Base-by-base conservation (phyloP, 1,284 basidiomycete genomes). In the Leccinum pachyderme region DNA sequence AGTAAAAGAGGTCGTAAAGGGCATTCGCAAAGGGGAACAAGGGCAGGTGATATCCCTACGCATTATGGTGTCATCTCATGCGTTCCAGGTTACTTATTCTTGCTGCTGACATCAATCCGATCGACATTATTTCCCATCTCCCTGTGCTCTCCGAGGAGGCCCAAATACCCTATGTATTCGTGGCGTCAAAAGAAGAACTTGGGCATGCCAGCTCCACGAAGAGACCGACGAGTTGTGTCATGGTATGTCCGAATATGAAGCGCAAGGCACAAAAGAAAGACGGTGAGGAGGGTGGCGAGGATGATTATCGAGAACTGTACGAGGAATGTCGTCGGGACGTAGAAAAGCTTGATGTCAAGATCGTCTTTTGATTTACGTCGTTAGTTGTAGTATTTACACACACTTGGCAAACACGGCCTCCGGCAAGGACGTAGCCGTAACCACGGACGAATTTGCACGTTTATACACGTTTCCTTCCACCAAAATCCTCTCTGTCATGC, bases 101-200 rank as follows among this genome's bases (percentile, higher is more conserved):
- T 54, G 97, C 97, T 5, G 95, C 91, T 43, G 97, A 99, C 74
- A 99, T 99, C 70, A 95, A 91, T 48, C 97, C 97, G 25, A 90
- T 99, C 66, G 97, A 99, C 74, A 98, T 99, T 63, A 91, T 99
- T 64, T 95, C 94, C 24, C 97, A 99, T 75, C 81, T 99, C 53
- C 97, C 97, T 13, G 79, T 98, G 31, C 79, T 99, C 66, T 91
- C 93, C 55, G 97, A 99, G 75, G 97, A 99, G 72, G 90, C 93
- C 6, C 83, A 87, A 49, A 91, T 98, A 68, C 95, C 96, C 15
- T 99, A 98, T 72, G 82, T 96, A 43, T 91, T 91, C 68, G 88
- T 93, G 18, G 70, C 86, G 1, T 92, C 90, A 11, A 96, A 95
- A 72, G 93, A 97, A 75, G 95, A 98, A 66, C 86, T 99, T 25